phyloP scores from a whole-genome alignment of 345 rosid genomes.

The Litchi chinensis region DNA sequence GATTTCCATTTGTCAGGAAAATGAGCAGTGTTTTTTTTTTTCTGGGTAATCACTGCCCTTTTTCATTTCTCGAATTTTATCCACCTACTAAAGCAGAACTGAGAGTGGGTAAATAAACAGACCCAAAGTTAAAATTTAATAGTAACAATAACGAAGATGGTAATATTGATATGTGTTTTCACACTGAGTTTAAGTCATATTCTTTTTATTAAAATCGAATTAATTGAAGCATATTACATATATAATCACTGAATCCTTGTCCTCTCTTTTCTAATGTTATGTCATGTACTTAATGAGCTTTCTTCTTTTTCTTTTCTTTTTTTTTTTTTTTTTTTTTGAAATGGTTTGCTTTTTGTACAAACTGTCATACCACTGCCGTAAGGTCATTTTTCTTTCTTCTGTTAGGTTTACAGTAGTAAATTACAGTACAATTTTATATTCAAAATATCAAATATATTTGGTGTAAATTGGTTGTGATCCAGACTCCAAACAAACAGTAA shows the following conservation, averaged over 20 bases:
- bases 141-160: too few relatives aligned
- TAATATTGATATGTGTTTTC: too few relatives aligned
- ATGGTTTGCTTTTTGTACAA: too few relatives aligned
- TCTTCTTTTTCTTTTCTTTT: too few relatives aligned
- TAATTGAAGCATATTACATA: too few relatives aligned
- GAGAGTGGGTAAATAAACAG: background rate
- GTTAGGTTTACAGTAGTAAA: background rate
- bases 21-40: background rate
- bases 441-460: too few relatives aligned
- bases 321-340: too few relatives aligned
- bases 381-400: background rate
- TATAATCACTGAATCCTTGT: too few relatives aligned
- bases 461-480: background rate
- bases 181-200: too few relatives aligned
- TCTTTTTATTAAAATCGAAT: too few relatives aligned
- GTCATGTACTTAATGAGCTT: too few relatives aligned
- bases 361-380: background rate
- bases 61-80: background rate
- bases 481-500: background rate
- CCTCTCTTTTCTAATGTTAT: too few relatives aligned
- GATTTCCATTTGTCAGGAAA: constrained; percentile 3
- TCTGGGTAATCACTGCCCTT: background rate
- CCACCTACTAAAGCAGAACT: background rate
- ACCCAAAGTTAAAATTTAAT: background rate
- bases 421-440: background rate